A percentile compares a stretch with the other conserved stretches of the same genome.
phyloP scores from a whole-genome alignment of 2,329 filamentous ascomycete genomes.

The Botrytis medusae region DNA sequence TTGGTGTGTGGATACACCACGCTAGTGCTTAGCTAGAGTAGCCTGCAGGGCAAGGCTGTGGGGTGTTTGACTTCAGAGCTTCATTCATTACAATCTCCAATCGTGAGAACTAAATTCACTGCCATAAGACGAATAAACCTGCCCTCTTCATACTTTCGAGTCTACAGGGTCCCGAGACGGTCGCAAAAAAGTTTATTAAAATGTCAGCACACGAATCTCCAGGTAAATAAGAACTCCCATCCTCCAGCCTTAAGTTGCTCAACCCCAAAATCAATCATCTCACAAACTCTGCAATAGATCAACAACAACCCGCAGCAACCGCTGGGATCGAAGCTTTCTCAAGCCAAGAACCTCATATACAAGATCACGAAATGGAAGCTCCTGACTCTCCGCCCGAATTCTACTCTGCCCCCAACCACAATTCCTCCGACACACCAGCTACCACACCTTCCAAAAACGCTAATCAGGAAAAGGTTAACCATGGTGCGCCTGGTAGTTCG shows the following conservation, averaged over 20 bases:
- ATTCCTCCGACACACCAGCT: not conserved
- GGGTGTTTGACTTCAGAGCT: not conserved
- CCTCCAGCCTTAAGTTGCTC: not conserved
- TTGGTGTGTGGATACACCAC: not conserved
- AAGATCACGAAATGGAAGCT: conserved; percentile 33
- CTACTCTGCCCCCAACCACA: not conserved
- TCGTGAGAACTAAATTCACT: not conserved
- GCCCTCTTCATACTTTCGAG: not conserved
- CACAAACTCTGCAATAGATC: not conserved
- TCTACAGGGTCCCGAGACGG: not conserved
- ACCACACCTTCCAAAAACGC: conserved; percentile 21
- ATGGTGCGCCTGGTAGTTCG: conserved; percentile 47
- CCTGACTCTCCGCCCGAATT: conserved; percentile 35
- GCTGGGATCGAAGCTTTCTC: not conserved
- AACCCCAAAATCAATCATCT: conserved; percentile 7
- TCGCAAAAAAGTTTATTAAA: not conserved
- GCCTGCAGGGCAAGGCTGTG: conserved; percentile 7
- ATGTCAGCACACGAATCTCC: conserved; percentile 16
- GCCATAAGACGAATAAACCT: not conserved
- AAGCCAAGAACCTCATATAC: conserved; percentile 9
- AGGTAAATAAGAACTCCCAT: conserved; percentile 10
- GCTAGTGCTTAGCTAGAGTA: not conserved
- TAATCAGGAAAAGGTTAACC: conserved; percentile 29
- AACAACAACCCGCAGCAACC: not conserved
- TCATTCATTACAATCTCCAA: not conserved